These are phyloP conservation scores for Cercospora nicotianae DNA, from an alignment of 2,329 filamentous ascomycete species.

Conservation along the genomic window DNA sequence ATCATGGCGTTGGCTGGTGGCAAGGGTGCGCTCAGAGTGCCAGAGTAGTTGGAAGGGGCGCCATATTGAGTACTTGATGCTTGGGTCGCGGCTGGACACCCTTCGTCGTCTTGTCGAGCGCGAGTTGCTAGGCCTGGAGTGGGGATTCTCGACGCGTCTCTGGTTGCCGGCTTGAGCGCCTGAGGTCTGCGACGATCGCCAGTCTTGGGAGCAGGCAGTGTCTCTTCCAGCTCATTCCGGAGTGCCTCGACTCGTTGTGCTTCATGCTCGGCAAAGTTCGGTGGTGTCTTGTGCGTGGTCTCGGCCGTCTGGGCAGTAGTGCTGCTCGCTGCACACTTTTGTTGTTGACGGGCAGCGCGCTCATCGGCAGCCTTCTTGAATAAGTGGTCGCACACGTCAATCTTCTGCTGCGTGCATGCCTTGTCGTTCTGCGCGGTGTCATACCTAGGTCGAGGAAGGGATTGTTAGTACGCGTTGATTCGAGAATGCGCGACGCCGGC, in stretches of 20 bases:
- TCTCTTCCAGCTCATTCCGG: not conserved
- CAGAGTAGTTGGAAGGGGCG: not conserved
- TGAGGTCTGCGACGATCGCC: not conserved
- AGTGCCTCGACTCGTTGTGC: not conserved
- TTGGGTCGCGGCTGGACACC: not conserved
- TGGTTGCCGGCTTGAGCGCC: not conserved
- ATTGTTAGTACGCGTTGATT: not conserved
- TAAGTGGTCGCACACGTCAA: conserved; percentile 1
- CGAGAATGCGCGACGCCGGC: not conserved
- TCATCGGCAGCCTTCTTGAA: conserved; percentile 3
- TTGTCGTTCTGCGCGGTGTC: conserved; percentile 1
- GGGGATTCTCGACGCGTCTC: not conserved
- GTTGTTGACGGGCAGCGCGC: not conserved
- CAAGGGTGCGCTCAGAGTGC: not conserved
- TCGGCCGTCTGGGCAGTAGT: not conserved
- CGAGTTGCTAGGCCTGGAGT: not conserved
- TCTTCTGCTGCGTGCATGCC: conserved; percentile 2
- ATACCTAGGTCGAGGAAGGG: not conserved
- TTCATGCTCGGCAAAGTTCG: not conserved
- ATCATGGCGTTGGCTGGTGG: not conserved
- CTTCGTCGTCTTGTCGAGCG: not conserved
- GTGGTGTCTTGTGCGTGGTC: not conserved
- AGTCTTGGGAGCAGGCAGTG: not conserved
- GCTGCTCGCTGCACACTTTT: not conserved
- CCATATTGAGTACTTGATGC: not conserved